Base-by-base conservation (phyloP, 495 filamentous ascomycete species). In the Margaritispora aquatica region DNA sequence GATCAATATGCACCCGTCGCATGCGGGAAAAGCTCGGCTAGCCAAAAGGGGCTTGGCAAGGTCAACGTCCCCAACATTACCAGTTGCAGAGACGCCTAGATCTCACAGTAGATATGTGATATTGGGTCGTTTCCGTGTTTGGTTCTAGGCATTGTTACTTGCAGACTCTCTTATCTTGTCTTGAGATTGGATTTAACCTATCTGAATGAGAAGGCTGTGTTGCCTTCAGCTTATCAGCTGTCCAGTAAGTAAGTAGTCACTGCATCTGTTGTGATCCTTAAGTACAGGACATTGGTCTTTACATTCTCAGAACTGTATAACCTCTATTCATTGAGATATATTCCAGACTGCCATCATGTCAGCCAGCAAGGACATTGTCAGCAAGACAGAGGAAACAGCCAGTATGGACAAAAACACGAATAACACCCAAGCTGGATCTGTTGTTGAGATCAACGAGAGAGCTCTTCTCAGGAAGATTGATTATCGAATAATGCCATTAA, bases 401-500 rank as follows among this genome's bases (percentile, higher is more conserved):
- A 44, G 38, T n/a, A 44, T 44, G 38, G 38, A 44, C 38, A 44
- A 44, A 17, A 44, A 17, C 38, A 44, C 38, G 7, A 44, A 44
- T 9, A 44, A 44, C 17, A 44, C 38, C 17, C 38, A n/a, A n/a
- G 38, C 7, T 15, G 38, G 38, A n/a, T 44, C 38, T 50, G 10
- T 50, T 22, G 23, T 8, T 24, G 24, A 23, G 21, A 50, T 50
- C 17, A 26, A 53, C 19, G 51, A 53, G 22, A 60, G 54, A 21
- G 60, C 60, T 8, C 67, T 83, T n/a, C 55, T 77, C 5, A 68
- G 75, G 22, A 79, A 79, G 63, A 70, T 83, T 29, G 80, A 83
- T 63, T 78, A 73, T 71, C 68, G 71, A n/a, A 78, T 83, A 59
- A 60, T 83, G 29, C 80, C 80, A 54, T 23, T 86, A 20, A 83